Evolutionary conservation across 23 red algal genomes (phyloP), one percentile per base, ranked within the genome.

Genomic region (Gracilaria gracilis): DNA sequence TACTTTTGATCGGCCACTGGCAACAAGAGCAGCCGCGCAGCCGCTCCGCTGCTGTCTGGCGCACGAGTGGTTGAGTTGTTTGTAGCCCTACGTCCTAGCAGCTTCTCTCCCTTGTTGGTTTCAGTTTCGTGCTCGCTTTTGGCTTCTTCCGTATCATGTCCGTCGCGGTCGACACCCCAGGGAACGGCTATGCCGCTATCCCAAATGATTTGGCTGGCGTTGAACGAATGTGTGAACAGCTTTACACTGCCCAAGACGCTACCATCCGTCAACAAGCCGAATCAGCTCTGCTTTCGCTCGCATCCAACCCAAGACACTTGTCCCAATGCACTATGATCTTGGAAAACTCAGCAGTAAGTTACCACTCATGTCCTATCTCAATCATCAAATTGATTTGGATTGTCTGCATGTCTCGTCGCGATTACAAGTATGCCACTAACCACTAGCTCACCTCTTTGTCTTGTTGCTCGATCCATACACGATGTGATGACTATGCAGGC

Each of bases 301-400:
- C 84, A 0, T 55, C 82, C 21, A 81, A 57, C 33, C 88, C 94
- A 59, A 23, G 75, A 13, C 64, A 89, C 79, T 67, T 90, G 32
- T 79, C 84, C 1, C 79, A 91, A 53, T 92, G 94, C 94, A 80
- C 88, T 28, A 86, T 80, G 94, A 91, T 96, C 81, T 61, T 96
- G 32, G 82, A 92, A 48, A 94, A 94, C 67, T 87, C 92, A 61
- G 79, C 69, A 54, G 90, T 93, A 61, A 70, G 90, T 93, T 49
- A 37, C 35, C 31, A 15, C n/a, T 61, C 40, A 49, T 28, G 25
- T 0, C 20, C 1, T 47, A 29, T 25, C 37, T 61, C 36, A 44
- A n/a, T n/a, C n/a, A n/a, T n/a, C n/a, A n/a, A n/a, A n/a, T n/a
- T n/a, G n/a, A n/a, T n/a, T n/a, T n/a, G n/a, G n/a, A 48, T 32